Conservation (phyloP, 306 rosid genomes). For the Geum urbanum region DNA sequence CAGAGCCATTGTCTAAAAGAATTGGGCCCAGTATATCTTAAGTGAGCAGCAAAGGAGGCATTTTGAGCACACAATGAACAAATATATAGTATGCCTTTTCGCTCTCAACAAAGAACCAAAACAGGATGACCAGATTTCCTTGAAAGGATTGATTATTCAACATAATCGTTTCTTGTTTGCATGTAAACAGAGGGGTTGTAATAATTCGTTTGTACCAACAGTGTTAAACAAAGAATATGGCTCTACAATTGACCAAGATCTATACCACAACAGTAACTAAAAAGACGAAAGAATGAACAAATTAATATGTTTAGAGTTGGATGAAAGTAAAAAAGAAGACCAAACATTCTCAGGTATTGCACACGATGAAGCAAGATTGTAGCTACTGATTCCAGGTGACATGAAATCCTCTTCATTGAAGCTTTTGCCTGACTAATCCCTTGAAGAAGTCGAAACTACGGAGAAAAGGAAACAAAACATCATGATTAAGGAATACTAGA, state of each 20-base stretch:
- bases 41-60: slow-evolving; percentile 33
- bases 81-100: neutral
- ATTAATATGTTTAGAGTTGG: slow-evolving; percentile 1
- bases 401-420: slow-evolving; percentile 41
- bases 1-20: neutral
- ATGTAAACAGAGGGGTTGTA: slow-evolving; percentile 14
- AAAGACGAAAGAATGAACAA: neutral
- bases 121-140: slow-evolving; percentile 28
- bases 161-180: neutral
- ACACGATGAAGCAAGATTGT: slow-evolving; percentile 20
- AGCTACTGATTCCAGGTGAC: slow-evolving; percentile 30
- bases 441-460: slow-evolving; percentile 77
- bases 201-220: slow-evolving; percentile 8
- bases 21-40: slow-evolving; percentile 28
- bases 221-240: slow-evolving; percentile 18
- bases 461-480: slow-evolving; percentile 24
- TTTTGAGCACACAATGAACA: slow-evolving; percentile 7
- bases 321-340: neutral
- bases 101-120: slow-evolving; percentile 13
- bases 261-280: neutral
- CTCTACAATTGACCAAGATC: slow-evolving; percentile 25
- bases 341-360: slow-evolving; percentile 17
- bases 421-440: slow-evolving; percentile 70
- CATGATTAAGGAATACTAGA: neutral
- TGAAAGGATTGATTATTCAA: slow-evolving; percentile 27